Percentiles rank a stretch among this genome's conserved stretches.
These are phyloP conservation scores for Fusarium duplospermum DNA, from an alignment of 2,329 filamentous ascomycete species.

Conservation along the genomic window DNA sequence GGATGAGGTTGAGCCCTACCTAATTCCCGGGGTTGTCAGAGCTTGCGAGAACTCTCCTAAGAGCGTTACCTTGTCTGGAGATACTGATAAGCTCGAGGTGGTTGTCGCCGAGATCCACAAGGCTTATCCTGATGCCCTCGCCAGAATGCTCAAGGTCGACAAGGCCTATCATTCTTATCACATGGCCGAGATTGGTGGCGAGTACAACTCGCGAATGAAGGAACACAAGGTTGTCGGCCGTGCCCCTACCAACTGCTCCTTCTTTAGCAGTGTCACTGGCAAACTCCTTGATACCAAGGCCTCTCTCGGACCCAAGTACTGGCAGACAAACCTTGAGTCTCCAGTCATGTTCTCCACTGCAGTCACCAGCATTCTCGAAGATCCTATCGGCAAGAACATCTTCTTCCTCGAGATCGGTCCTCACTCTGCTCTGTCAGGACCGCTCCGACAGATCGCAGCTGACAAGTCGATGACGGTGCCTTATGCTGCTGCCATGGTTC, in stretches of 20 bases:
- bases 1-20: conserved; percentile 41
- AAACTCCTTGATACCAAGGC: conserved; percentile 33
- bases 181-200: conserved; percentile 44
- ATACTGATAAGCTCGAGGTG: conserved; percentile 38
- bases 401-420: conserved; percentile 45
- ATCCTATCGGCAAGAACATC: not conserved
- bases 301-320: conserved; percentile 39
- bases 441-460: conserved; percentile 39
- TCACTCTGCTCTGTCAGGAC: conserved; percentile 42
- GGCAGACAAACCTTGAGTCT: conserved; percentile 46
- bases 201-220: conserved; percentile 36
- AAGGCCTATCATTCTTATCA: conserved; percentile 57
- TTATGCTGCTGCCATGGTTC: conserved; percentile 27
- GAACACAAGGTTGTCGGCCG: conserved; percentile 17
- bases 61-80: conserved; percentile 53
- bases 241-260: not conserved
- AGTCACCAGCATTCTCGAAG: conserved; percentile 13
- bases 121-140: conserved; percentile 44
- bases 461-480: not conserved
- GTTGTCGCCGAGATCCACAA: conserved; percentile 46
- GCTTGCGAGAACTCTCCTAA: conserved; percentile 54
- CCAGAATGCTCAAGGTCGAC: conserved; percentile 51
- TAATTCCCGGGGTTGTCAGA: conserved; percentile 44
- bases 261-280: conserved; percentile 48
- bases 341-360: conserved; percentile 44